phyloP scores from a whole-genome alignment of 345 rosid species.

The Eucalyptus tenuipes region DNA sequence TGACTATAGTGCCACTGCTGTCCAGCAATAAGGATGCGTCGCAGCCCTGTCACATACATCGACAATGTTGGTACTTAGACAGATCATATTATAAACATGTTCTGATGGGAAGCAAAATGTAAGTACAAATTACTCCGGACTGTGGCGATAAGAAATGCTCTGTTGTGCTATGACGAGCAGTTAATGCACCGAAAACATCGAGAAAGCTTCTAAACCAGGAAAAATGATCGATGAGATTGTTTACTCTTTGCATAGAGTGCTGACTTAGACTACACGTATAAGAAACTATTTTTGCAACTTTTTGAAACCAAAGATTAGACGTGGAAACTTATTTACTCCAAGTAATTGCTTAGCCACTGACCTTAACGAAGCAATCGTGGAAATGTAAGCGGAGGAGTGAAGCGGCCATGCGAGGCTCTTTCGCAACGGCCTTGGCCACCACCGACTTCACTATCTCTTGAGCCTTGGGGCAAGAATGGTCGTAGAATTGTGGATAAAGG shows the following conservation, averaged over 20 bases:
- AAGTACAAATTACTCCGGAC: neutral
- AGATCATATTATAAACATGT: neutral
- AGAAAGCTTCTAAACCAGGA: neutral
- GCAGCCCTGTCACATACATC: constrained; percentile 47
- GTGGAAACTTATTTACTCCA: neutral
- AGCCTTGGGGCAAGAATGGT: constrained; percentile 56
- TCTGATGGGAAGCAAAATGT: neutral
- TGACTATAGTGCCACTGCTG: constrained; percentile 39
- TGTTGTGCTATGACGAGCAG: neutral
- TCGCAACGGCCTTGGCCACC: constrained; percentile 48
- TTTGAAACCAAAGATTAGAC: neutral
- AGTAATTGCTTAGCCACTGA: neutral
- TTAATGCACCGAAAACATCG: neutral
- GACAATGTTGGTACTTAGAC: neutral
- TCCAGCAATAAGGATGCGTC: constrained; percentile 79
- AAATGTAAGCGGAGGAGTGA: constrained; percentile 72
- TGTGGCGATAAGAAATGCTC: neutral
- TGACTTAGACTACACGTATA: neutral
- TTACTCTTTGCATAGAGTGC: neutral
- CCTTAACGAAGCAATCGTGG: constrained; percentile 89
- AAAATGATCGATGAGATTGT: neutral
- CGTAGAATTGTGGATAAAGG: constrained; percentile 46
- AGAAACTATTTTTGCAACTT: neutral
- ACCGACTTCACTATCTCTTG: constrained; percentile 36
- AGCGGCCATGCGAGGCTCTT: constrained; percentile 75